Conservation (phyloP, 1,139 yeast genomes). For the Candida albicans region DNA sequence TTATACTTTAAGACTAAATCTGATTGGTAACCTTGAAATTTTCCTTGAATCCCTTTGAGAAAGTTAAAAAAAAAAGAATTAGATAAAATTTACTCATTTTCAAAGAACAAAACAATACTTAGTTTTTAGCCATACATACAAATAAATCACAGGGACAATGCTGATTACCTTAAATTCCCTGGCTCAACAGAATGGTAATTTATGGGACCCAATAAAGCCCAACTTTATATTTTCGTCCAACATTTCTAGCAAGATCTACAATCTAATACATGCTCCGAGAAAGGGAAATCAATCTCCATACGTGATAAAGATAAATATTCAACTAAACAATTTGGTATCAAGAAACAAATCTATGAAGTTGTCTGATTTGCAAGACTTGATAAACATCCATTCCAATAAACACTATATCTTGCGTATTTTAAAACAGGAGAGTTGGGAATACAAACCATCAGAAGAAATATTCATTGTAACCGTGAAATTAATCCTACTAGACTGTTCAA, state of each 20-base stretch:
- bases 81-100: too few relatives aligned
- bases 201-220: conserved; percentile 26
- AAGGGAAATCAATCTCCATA: not conserved
- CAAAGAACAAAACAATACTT: too few relatives aligned
- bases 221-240: conserved; percentile 43
- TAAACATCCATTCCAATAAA: conserved; percentile 4
- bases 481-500: conserved; percentile 21
- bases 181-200: not conserved
- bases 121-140: not conserved
- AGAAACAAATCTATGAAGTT: conserved; percentile 33
- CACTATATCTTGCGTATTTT: conserved; percentile 5
- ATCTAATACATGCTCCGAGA: conserved; percentile 9
- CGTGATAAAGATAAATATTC: conserved; percentile 33
- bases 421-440: conserved; percentile 1
- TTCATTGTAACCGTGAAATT: conserved; percentile 36
- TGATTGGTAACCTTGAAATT: too few relatives aligned
- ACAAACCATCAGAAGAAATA: conserved; percentile 22
- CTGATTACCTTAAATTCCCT: not conserved
- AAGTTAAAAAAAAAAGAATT: too few relatives aligned
- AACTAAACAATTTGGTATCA: conserved; percentile 35
- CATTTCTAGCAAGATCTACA: conserved; percentile 24
- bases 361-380: conserved; percentile 19
- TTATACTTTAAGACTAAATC: too few relatives aligned
- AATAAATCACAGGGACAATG: not conserved
- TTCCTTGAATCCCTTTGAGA: too few relatives aligned